Evolutionary conservation across 148 eudicot species (phyloP), one percentile per base, ranked within the genome.

Genomic region (Gaultheria prostrata): DNA sequence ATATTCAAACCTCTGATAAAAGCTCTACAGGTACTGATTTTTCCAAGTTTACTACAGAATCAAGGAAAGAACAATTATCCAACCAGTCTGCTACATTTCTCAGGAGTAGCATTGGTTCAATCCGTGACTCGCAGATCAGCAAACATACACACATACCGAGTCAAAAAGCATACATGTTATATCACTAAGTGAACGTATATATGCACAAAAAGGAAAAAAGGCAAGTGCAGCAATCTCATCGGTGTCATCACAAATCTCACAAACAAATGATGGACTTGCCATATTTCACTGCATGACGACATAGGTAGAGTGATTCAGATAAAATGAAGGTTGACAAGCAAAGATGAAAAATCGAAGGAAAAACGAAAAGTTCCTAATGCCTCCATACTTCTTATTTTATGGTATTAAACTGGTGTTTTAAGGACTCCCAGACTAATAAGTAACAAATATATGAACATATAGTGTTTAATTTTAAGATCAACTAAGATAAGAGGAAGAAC

Each of bases 401-500:
- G 50, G 48, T 82, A 71, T 21, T 33, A 24, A 9, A 21, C 30
- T 46, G 39, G 49, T 50, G 49, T 63, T 53, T 51, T 61, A 33
- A n/a, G 61, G 24, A 56, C 15, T 69, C 11, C 6, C 18, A 39
- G 28, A 28, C 76, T 33, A 59, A 15, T 20, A 77, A 48, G 45
- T 77, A 50, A n/a, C 59, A 11, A 63, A 32, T 45, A 76, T 24
- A 9, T 13, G 65, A 82, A 39, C 13, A 8, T 17, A 32, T 9
- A 14, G 4, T 43, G 17, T 46, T 7, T 14, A 12, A 80, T 78
- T 74, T 45, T 88, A 82, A 83, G 51, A 71, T n/a, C 10, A 61
- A 78, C 48, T 32, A 86, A 83, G 78, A 53, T 59, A 67, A 56
- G 83, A 78, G 71, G 80, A 83, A 80, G 18, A 77, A 95, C 98